phyloP scores from a whole-genome alignment of 2,329 filamentous ascomycete genomes.

The Fusarium cicatricum region DNA sequence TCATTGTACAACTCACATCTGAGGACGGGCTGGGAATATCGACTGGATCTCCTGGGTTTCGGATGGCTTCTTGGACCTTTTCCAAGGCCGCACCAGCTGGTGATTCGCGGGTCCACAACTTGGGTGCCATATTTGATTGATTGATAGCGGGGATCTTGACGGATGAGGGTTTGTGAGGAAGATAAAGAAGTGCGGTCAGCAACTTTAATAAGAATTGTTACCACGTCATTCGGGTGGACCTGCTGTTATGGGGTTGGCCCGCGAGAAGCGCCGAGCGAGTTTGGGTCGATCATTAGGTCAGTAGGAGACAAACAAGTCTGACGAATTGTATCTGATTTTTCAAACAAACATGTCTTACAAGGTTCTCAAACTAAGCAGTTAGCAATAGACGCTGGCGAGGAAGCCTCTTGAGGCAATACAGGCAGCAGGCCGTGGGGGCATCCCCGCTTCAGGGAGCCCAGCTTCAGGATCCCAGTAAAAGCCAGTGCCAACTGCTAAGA shows the following conservation, averaged over 20 bases:
- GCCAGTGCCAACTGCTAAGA: too few species aligned
- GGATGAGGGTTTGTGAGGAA: background rate
- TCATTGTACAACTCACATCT: constrained; percentile 19
- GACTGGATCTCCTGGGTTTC: constrained; percentile 12
- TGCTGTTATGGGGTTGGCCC: constrained; percentile 19
- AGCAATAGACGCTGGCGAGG: too few species aligned
- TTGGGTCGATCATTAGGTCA: too few species aligned
- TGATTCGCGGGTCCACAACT: constrained; percentile 26
- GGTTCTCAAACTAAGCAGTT: too few species aligned
- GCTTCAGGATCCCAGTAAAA: too few species aligned
- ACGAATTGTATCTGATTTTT: too few species aligned
- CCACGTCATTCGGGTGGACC: constrained; percentile 27
- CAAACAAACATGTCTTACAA: too few species aligned
- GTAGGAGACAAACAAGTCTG: too few species aligned
- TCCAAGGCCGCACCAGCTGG: constrained; percentile 22
- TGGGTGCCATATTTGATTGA: constrained; percentile 15
- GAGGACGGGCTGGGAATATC: constrained; percentile 32
- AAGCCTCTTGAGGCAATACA: too few species aligned
- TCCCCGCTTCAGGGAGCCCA: too few species aligned
- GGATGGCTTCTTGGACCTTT: constrained; percentile 34
- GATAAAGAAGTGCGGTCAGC: background rate
- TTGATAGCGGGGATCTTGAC: background rate
- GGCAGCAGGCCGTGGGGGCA: too few species aligned
- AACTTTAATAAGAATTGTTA: background rate
- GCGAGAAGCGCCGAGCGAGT: constrained; percentile 1